Evolutionary conservation across 2,329 filamentous ascomycete species (phyloP).

Genomic region (Fusarium scirpi): DNA sequence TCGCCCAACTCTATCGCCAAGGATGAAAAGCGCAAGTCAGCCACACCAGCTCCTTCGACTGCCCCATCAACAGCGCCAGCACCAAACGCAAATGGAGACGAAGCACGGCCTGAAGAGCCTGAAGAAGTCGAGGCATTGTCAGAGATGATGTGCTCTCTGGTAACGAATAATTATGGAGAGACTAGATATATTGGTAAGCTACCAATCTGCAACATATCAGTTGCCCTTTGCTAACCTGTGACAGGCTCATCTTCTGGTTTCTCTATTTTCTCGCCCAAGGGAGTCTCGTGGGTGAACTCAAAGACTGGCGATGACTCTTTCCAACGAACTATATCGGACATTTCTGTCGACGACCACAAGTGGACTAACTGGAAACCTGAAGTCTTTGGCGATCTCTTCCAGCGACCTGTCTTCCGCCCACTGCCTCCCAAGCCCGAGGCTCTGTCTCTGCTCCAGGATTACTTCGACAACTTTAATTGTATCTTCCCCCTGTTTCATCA

Average conservation of each 20-base stretch:
- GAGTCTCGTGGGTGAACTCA: constrained; percentile 97
- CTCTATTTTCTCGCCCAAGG: constrained; percentile 98
- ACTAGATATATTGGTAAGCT: constrained; percentile 90
- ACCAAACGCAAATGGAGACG: constrained; percentile 21
- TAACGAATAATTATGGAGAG: constrained; percentile 94
- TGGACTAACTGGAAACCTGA: constrained; percentile 99
- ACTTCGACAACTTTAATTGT: constrained; percentile 98
- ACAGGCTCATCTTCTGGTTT: constrained; percentile 95
- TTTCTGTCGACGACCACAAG: constrained; percentile 93
- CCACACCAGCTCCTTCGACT: constrained; percentile 35
- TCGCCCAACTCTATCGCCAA: constrained; percentile 62
- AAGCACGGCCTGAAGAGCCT: constrained; percentile 45
- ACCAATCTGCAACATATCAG: background rate
- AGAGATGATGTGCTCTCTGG: constrained; percentile 98
- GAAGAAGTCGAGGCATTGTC: constrained; percentile 88
- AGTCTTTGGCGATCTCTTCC: constrained; percentile 92
- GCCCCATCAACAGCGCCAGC: constrained; percentile 15
- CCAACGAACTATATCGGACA: constrained; percentile 91
- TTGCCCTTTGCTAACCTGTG: constrained; percentile 21
- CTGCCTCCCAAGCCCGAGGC: constrained; percentile 90
- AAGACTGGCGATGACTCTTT: constrained; percentile 97
- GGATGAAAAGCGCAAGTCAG: constrained; percentile 50
- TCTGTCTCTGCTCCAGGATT: constrained; percentile 88
- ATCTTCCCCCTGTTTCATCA: constrained; percentile 98
- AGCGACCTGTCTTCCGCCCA: constrained; percentile 83